phyloP scores from a whole-genome alignment of 169 alveolate genomes.

The Amoebophrya sp. region DNA sequence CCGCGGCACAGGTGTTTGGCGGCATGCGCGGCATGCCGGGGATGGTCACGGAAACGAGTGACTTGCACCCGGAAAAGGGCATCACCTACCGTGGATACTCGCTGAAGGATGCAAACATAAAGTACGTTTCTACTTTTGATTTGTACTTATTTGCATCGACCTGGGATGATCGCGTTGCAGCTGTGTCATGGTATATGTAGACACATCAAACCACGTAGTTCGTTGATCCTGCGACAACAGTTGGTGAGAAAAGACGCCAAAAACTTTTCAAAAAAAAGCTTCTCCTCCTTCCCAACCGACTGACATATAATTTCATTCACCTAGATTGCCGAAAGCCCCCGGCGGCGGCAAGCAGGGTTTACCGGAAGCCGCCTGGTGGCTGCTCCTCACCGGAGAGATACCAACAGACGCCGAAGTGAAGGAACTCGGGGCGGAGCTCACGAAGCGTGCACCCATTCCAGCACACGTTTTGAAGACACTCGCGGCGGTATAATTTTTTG shows the following conservation, averaged over 20 bases:
- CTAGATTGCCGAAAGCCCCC: conserved; percentile 64
- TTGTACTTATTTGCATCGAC: no score
- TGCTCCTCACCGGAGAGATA: conserved; percentile 78
- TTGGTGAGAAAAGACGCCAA: no score
- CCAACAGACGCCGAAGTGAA: conserved; percentile 38
- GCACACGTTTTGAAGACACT: conserved; percentile 26
- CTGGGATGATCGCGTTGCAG: no score
- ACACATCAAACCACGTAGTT: no score
- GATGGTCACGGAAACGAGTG: conserved; percentile 83
- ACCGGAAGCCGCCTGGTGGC: conserved; percentile 90
- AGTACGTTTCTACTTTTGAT: no score
- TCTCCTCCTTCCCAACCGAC: no score
- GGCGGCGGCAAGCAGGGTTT: conserved; percentile 73
- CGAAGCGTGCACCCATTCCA: conserved; percentile 44
- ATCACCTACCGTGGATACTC: conserved; percentile 75
- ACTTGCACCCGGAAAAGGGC: conserved; percentile 80
- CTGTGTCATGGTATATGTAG: no score
- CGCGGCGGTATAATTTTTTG: no score
- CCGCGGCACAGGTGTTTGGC: not conserved
- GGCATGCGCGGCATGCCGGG: conserved; percentile 90
- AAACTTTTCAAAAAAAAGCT: no score
- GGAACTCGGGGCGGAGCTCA: conserved; percentile 52
- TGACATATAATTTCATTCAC: no score
- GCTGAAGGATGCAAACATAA: conserved; percentile 63
- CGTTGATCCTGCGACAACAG: no score